Percentiles rank a stretch among this genome's conserved stretches.
phyloP scores from a whole-genome alignment of 257 asterid genomes.

The Nicotiana benthamiana region DNA sequence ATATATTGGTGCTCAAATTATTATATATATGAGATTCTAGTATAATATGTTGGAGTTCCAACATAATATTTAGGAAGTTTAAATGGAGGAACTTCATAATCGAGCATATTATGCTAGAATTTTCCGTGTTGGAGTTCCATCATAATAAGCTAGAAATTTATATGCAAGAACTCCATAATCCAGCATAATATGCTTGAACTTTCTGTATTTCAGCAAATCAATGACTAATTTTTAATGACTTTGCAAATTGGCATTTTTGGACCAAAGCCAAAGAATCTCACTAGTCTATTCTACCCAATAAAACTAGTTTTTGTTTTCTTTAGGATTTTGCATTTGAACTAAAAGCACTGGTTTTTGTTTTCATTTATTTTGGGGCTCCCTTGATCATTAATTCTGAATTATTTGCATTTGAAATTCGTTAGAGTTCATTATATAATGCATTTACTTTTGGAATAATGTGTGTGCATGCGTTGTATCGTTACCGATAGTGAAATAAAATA shows the following conservation, averaged over 20 bases:
- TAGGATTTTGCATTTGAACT: neutral
- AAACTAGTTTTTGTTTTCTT: neutral
- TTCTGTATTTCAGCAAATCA: too few species aligned
- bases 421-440: neutral
- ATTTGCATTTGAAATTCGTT: neutral
- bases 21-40: too few species aligned
- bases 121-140: too few species aligned
- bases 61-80: too few species aligned
- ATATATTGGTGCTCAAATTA: too few species aligned
- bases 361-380: neutral
- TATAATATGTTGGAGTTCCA: too few species aligned
- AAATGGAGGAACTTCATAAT: too few species aligned
- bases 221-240: too few species aligned
- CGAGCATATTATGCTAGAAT: too few species aligned
- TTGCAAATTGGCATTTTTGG: neutral
- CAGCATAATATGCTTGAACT: too few species aligned
- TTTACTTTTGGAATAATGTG: neutral
- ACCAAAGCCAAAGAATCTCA: slow-evolving; percentile 1
- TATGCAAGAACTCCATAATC: too few species aligned
- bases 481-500: neutral
- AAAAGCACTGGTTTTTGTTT: neutral
- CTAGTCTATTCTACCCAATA: neutral
- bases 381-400: neutral
- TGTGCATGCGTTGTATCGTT: neutral
- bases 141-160: too few species aligned